These are phyloP conservation scores for Podaxis pistillaris DNA, from an alignment of 768 basidiomycete genomes.

Conservation along the genomic window DNA sequence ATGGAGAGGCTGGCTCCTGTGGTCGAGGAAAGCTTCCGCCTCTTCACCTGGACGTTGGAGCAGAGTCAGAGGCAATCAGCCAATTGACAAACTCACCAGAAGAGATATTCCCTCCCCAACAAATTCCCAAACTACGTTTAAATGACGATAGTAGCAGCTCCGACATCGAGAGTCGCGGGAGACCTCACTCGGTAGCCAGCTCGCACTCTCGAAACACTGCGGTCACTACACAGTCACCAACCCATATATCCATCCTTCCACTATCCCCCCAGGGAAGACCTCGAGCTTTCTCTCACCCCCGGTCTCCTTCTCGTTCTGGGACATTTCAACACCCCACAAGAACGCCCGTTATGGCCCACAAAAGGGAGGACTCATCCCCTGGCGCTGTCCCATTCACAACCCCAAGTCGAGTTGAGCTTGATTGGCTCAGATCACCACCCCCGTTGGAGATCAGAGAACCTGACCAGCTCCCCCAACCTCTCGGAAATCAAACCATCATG, in stretches of 20 bases:
- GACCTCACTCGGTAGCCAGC: neutral
- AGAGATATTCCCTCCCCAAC: neutral
- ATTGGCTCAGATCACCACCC: neutral
- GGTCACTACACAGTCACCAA: neutral
- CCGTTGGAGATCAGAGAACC: neutral
- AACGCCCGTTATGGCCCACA: neutral
- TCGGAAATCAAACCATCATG: neutral
- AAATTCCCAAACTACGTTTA: neutral
- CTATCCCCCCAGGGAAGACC: neutral
- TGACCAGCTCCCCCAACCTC: too few species aligned
- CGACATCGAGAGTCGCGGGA: constrained; percentile 1
- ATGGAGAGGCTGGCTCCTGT: neutral
- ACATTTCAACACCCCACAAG: neutral
- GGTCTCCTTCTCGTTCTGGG: neutral
- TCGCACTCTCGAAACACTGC: neutral
- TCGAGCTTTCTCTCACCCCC: neutral
- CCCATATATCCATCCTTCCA: neutral
- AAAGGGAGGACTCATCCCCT: neutral
- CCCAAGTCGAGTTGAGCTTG: too few species aligned
- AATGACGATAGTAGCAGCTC: neutral
- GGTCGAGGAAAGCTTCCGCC: neutral
- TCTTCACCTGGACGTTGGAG: neutral
- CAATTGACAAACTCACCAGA: neutral
- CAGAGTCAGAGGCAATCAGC: neutral
- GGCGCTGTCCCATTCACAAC: neutral